Evolutionary conservation across 2,329 filamentous ascomycete species (phyloP).

Genomic region (Pestalotiopsis sp.): DNA sequence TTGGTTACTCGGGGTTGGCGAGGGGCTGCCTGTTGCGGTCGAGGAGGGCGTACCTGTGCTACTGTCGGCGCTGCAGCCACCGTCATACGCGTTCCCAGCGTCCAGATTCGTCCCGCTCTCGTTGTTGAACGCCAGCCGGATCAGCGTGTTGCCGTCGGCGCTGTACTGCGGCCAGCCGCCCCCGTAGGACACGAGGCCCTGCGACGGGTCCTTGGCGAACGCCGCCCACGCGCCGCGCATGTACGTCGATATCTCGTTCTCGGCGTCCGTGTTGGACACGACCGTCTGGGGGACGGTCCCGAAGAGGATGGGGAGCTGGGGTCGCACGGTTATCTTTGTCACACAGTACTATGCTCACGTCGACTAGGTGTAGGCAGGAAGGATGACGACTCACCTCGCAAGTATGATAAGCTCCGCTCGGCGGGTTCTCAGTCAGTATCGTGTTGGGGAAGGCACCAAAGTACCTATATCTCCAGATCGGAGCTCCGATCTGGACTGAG

Average conservation of each 20-base stretch:
- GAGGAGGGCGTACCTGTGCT: slow-evolving; percentile 8
- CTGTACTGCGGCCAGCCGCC: slow-evolving; percentile 4
- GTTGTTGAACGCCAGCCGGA: slow-evolving; percentile 4
- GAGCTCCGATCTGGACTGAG: background rate
- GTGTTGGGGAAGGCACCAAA: slow-evolving; percentile 10
- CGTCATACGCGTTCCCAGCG: background rate
- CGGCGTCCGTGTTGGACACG: background rate
- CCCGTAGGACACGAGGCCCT: slow-evolving; percentile 4
- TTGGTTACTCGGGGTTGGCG: slow-evolving; percentile 4
- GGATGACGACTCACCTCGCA: background rate
- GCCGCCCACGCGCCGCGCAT: slow-evolving; percentile 9
- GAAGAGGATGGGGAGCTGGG: slow-evolving; percentile 3
- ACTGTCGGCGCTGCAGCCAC: background rate
- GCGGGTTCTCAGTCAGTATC: background rate
- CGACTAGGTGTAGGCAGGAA: background rate
- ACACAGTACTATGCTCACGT: background rate
- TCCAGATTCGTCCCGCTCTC: slow-evolving; percentile 1
- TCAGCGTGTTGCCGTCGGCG: background rate
- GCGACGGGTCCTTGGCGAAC: slow-evolving; percentile 5
- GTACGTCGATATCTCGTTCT: slow-evolving; percentile 1
- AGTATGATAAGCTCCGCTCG: slow-evolving; percentile 7
- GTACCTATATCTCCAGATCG: slow-evolving; percentile 5
- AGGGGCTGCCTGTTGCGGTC: background rate
- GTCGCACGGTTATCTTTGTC: background rate
- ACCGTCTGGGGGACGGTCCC: slow-evolving; percentile 1